phyloP scores from a whole-genome alignment of 495 filamentous ascomycete species.

The Apodospora peruviana region DNA sequence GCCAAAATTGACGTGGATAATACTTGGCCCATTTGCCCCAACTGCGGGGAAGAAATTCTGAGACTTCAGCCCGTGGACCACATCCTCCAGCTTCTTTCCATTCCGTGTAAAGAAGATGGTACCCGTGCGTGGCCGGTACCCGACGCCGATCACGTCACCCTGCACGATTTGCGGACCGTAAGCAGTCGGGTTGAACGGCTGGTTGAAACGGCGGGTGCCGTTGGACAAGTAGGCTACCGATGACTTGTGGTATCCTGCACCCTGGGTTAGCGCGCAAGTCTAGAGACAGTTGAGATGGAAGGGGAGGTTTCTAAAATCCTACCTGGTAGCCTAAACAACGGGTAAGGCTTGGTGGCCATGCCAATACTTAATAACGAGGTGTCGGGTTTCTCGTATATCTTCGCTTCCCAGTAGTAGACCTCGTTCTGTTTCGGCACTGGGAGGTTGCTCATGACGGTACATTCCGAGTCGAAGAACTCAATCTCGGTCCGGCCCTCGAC shows the following conservation, averaged over 20 bases:
- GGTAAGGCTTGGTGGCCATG: slow-evolving; percentile 94
- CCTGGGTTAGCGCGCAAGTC: not conserved
- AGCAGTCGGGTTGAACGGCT: slow-evolving; percentile 70
- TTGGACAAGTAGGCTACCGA: slow-evolving; percentile 87
- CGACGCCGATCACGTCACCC: slow-evolving; percentile 93
- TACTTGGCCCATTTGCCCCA: slow-evolving; percentile 87
- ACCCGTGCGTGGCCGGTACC: slow-evolving; percentile 89
- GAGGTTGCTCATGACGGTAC: slow-evolving; percentile 93
- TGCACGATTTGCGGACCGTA: slow-evolving; percentile 83
- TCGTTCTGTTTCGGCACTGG: slow-evolving; percentile 98
- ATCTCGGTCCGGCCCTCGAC: slow-evolving; percentile 95
- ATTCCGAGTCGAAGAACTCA: slow-evolving; percentile 96
- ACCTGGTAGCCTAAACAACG: slow-evolving; percentile 91
- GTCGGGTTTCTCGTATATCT: slow-evolving; percentile 96
- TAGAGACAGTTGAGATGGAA: not conserved
- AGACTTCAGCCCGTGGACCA: slow-evolving; percentile 84
- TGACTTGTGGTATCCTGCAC: slow-evolving; percentile 77
- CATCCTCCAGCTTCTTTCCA: slow-evolving; percentile 93
- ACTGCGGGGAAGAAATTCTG: slow-evolving; percentile 97
- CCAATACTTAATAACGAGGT: slow-evolving; percentile 78
- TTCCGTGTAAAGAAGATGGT: slow-evolving; percentile 98
- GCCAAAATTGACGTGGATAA: slow-evolving; percentile 94
- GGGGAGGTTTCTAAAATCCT: not conserved
- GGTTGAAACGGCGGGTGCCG: slow-evolving; percentile 82
- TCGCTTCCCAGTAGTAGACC: slow-evolving; percentile 99